Evolutionary conservation across 805 yeast species (phyloP).

Genomic region (Lipomyces orientalis): DNA sequence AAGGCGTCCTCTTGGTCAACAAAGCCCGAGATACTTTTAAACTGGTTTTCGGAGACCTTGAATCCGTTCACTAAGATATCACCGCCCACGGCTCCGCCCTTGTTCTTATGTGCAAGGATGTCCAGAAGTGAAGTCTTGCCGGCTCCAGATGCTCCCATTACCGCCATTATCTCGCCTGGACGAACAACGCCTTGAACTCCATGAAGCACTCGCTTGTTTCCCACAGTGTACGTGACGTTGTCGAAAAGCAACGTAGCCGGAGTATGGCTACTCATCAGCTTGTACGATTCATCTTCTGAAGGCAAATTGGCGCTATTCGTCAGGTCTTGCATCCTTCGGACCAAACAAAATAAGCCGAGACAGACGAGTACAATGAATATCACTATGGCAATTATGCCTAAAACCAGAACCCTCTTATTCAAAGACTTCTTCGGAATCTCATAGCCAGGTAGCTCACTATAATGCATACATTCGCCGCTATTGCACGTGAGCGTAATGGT

Average conservation of each 20-base stretch:
- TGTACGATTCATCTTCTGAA: conserved; percentile 51
- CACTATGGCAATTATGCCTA: conserved; percentile 23
- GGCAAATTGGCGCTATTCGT: conserved; percentile 39
- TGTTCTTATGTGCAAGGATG: conserved; percentile 85
- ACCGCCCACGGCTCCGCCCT: conserved; percentile 75
- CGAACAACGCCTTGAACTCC: conserved; percentile 75
- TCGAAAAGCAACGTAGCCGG: conserved; percentile 82
- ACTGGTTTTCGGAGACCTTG: conserved; percentile 49
- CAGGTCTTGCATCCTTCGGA: conserved; percentile 24
- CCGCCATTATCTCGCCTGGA: conserved; percentile 90
- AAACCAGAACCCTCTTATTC: conserved; percentile 28
- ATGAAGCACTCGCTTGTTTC: conserved; percentile 59
- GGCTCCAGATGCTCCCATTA: conserved; percentile 99
- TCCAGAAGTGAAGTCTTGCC: conserved; percentile 95
- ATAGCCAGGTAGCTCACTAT: conserved; percentile 92
- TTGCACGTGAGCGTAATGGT: conserved; percentile 78
- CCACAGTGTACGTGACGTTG: conserved; percentile 67
- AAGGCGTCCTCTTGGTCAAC: conserved; percentile 95
- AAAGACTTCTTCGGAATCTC: conserved; percentile 60
- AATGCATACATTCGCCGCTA: conserved; percentile 91
- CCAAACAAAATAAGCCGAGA: conserved; percentile 25
- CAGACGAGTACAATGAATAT: conserved; percentile 38
- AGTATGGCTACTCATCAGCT: conserved; percentile 59
- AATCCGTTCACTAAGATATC: conserved; percentile 74
- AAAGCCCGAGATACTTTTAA: conserved; percentile 79